Conservation (phyloP, 164 flowering plant genomes). For the Aristolochia fimbriata region DNA sequence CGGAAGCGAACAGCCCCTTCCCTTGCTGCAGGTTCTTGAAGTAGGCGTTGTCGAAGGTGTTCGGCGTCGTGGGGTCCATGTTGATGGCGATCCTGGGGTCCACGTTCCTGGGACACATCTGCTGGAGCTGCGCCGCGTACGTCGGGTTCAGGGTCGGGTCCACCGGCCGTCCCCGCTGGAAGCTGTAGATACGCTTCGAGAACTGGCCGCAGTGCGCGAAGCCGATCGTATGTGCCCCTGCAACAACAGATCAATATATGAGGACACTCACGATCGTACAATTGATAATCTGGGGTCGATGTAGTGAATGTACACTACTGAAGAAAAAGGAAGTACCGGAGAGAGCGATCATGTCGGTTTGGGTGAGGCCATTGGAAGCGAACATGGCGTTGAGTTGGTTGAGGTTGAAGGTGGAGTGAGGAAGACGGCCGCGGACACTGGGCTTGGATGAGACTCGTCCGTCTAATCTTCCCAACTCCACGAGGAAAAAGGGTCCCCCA, state of each 20-base stretch:
- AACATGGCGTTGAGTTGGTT: slow-evolving; percentile 53
- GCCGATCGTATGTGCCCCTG: slow-evolving; percentile 37
- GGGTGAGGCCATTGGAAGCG: slow-evolving; percentile 31
- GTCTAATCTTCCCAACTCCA: slow-evolving; percentile 65
- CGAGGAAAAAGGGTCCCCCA: slow-evolving; percentile 63
- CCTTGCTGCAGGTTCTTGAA: slow-evolving; percentile 25
- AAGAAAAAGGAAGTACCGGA: slow-evolving; percentile 32
- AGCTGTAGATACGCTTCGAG: slow-evolving; percentile 31
- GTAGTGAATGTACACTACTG: too few relatives aligned
- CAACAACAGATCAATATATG: too few relatives aligned
- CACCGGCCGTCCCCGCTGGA: slow-evolving; percentile 7
- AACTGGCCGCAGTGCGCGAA: slow-evolving; percentile 38
- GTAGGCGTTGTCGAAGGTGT: slow-evolving; percentile 21
- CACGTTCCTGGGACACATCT: slow-evolving; percentile 33
- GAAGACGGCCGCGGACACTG: slow-evolving; percentile 37
- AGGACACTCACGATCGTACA: too few relatives aligned
- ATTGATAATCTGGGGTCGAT: too few relatives aligned
- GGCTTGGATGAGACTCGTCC: slow-evolving; percentile 39
- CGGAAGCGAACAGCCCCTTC: slow-evolving; percentile 25
- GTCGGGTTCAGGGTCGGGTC: slow-evolving; percentile 29
- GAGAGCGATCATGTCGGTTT: slow-evolving; percentile 54
- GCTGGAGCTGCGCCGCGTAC: slow-evolving; percentile 26
- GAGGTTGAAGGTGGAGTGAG: slow-evolving; percentile 39
- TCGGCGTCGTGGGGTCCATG: slow-evolving; percentile 34
- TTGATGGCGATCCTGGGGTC: slow-evolving; percentile 33